phyloP scores from a whole-genome alignment of 2,329 filamentous ascomycete genomes.

The Dothiorella sarmentorum region DNA sequence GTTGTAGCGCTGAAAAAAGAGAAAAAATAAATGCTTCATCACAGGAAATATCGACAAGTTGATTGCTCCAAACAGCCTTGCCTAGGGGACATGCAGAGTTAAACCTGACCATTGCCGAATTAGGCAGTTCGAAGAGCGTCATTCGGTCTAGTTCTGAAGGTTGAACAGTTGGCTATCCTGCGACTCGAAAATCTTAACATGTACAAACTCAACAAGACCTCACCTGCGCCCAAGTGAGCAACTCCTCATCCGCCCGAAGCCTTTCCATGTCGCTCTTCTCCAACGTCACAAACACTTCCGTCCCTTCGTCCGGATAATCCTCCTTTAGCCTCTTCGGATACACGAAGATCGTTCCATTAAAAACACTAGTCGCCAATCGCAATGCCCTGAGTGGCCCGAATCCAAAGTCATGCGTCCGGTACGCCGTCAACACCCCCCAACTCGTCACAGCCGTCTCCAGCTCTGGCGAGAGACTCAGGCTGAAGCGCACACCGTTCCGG shows the following conservation, averaged over 20 bases:
- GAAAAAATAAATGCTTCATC: no score
- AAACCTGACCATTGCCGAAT: no score
- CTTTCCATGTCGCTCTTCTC: conserved; percentile 19
- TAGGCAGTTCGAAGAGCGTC: no score
- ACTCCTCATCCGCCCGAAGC: conserved; percentile 21
- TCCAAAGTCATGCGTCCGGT: conserved; percentile 30
- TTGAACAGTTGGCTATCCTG: no score
- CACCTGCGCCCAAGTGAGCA: conserved; percentile 21
- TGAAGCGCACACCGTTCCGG: conserved; percentile 24
- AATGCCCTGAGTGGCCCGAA: conserved; percentile 25
- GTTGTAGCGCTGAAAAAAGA: no score
- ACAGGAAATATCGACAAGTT: no score
- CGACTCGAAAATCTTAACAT: no score
- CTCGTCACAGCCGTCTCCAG: conserved; percentile 26
- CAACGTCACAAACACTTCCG: conserved; percentile 23
- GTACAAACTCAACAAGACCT: background rate
- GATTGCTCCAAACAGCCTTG: no score
- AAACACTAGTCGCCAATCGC: conserved; percentile 22
- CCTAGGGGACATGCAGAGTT: no score
- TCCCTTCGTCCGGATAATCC: conserved; percentile 21
- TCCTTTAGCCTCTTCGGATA: conserved; percentile 21
- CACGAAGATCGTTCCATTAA: conserved; percentile 22
- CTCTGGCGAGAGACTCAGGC: conserved; percentile 24
- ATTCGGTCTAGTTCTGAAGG: no score
- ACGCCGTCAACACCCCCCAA: conserved; percentile 27